A percentile compares a stretch with the other conserved stretches of the same genome.
phyloP scores from a whole-genome alignment of 2,329 filamentous ascomycete species.

The Drechslerella stenobrocha region DNA sequence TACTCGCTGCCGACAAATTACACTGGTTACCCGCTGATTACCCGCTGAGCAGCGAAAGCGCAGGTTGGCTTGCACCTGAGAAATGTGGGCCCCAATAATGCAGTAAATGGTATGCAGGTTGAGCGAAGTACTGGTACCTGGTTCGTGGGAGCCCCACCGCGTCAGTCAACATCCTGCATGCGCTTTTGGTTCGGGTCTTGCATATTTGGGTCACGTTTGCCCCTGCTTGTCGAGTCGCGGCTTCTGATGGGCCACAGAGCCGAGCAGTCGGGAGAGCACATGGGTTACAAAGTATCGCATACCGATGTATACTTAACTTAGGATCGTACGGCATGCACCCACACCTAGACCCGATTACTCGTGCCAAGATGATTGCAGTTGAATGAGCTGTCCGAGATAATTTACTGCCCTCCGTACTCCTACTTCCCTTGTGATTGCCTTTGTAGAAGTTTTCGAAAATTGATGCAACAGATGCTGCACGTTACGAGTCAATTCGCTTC shows the following conservation, averaged over 20 bases:
- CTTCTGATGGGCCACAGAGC: too few species aligned
- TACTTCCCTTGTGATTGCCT: constrained; percentile 1
- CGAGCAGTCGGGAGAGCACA: too few species aligned
- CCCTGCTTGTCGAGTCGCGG: background rate
- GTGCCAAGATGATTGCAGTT: background rate
- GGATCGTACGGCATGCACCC: too few species aligned
- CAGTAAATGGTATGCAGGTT: too few species aligned
- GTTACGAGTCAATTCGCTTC: background rate
- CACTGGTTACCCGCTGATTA: constrained; percentile 1
- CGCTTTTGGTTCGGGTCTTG: background rate
- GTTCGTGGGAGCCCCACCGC: background rate
- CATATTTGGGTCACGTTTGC: background rate
- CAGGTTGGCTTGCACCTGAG: background rate
- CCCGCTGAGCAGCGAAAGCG: background rate
- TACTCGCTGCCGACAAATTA: background rate
- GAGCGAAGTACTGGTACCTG: constrained; percentile 4
- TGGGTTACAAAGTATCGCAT: too few species aligned
- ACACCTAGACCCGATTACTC: too few species aligned
- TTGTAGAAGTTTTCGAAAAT: background rate
- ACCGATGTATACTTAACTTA: too few species aligned
- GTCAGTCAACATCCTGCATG: background rate
- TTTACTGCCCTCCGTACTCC: background rate
- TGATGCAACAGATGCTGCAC: background rate
- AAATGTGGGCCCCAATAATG: background rate
- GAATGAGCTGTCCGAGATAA: background rate